Evolutionary conservation across 257 asterid species (phyloP).

Genomic region (Fraxinus americana): DNA sequence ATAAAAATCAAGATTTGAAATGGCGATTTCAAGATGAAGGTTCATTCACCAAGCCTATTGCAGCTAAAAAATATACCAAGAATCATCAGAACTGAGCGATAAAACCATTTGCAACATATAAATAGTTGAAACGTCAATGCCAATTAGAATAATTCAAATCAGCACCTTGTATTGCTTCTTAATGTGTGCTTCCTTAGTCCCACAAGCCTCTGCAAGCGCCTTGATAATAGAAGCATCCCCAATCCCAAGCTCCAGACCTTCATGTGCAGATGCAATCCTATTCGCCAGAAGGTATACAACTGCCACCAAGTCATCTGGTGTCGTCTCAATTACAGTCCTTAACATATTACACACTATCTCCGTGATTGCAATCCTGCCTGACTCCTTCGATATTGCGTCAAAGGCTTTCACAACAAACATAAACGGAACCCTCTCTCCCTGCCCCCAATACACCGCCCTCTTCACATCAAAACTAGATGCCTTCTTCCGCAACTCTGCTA

Average conservation of each 20-base stretch:
- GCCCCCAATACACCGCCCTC: slow-evolving; percentile 84
- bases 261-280: slow-evolving; percentile 83
- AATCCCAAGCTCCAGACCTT: slow-evolving; percentile 94
- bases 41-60: too few relatives aligned
- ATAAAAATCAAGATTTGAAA: neutral
- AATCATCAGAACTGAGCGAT: too few relatives aligned
- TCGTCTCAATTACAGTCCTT: slow-evolving; percentile 85
- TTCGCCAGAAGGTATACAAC: slow-evolving; percentile 79
- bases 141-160: slow-evolving; percentile 13
- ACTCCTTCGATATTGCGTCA: slow-evolving; percentile 77
- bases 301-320: slow-evolving; percentile 76
- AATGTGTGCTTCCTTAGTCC: slow-evolving; percentile 70
- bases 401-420: slow-evolving; percentile 82
- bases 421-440: slow-evolving; percentile 84
- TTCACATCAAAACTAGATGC: slow-evolving; percentile 61
- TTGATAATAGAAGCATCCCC: slow-evolving; percentile 83
- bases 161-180: slow-evolving; percentile 80
- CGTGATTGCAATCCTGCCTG: slow-evolving; percentile 81
- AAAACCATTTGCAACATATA: too few relatives aligned
- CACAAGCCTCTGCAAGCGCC: slow-evolving; percentile 95
- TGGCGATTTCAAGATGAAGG: too few relatives aligned
- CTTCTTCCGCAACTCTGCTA: slow-evolving; percentile 71
- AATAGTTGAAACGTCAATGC: neutral
- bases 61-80: too few relatives aligned
- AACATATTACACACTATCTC: slow-evolving; percentile 84